phyloP scores from a whole-genome alignment of 1,139 yeast genomes.

The Suhomyces coccinellae region DNA sequence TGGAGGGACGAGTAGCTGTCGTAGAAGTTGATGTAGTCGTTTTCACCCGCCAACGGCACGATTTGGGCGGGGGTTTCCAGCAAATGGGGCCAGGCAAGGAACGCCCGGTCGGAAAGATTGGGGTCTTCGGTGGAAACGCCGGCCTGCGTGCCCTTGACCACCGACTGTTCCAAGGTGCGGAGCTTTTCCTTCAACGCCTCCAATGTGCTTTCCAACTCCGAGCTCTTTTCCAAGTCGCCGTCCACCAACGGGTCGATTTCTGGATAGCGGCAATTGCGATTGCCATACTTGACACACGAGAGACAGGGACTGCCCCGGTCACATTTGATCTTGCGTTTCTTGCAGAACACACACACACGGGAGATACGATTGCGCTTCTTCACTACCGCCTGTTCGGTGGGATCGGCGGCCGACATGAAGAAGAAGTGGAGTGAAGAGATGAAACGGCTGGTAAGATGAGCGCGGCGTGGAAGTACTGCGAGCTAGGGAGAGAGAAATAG shows the following conservation, averaged over 20 bases:
- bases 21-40: constrained; percentile 35
- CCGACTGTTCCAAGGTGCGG: constrained; percentile 14
- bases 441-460: constrained; percentile 2
- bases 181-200: constrained; percentile 20
- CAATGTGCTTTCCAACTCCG: constrained; percentile 4
- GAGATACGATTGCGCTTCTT: constrained; percentile 35
- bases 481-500: neutral
- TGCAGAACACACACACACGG: constrained; percentile 44
- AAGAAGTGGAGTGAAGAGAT: neutral
- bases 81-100: constrained; percentile 2
- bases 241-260: constrained; percentile 6
- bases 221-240: constrained; percentile 4
- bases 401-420: constrained; percentile 3
- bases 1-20: constrained; percentile 31
- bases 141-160: constrained; percentile 2
- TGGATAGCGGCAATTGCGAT: constrained; percentile 22
- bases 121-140: neutral
- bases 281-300: constrained; percentile 39
- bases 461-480: neutral
- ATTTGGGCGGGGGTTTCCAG: neutral
- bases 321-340: constrained; percentile 44
- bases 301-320: constrained; percentile 44
- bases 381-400: neutral
- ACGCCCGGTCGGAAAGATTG: neutral
- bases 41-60: constrained; percentile 12